Evolutionary conservation across 1,139 yeast genomes (phyloP), one percentile per base, ranked within the genome.

Genomic region (Eremothecium sinecaudum): DNA sequence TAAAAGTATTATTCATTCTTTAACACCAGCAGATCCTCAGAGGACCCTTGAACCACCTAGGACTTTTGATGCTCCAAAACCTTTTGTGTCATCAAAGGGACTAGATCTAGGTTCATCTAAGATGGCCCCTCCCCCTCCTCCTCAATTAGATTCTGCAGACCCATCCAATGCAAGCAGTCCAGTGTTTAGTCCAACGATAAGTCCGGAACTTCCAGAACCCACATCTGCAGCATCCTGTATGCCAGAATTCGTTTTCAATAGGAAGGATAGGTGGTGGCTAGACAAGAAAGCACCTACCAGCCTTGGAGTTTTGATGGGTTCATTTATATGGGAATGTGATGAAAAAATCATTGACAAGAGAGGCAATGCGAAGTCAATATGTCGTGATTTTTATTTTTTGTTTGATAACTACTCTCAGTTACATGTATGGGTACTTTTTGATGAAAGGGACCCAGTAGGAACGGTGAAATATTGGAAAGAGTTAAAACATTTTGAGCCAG

Each of bases 371-470:
- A 48, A 47, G 4, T 58, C 75, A 32, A 59, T 66, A 5, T 67
- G 72, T 40, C 67, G 79, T 38, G 90, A 81, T 44, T 76, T 79
- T 46, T 84, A 83, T 54, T 66, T 86, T 12, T 58, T 86, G 30
- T 80, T 77, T 53, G 74, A 72, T 41, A 93, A 82, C 52, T 75
- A 79, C 45, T 71, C 90, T 2, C 86, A 80, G 48, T 64, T 79
- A 12, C 75, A 75, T 42, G 42, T 66, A 4, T 51, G 62, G 3
- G 62, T 74, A 6, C 67, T 69, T 28, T 83, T 65, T 50, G 77
- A 77, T 33, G 49, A 56, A 13, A 62, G 64, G 17, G 73, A 75
- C 40, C 86, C 93, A 1, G 53, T 69, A 14, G 58, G 66, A 4
- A 64, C 82, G 1, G 64, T 74, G 3, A 60, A 63, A 28, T 59